Percentiles rank a stretch among this genome's conserved stretches.
phyloP scores from a whole-genome alignment of 2,329 filamentous ascomycete genomes.

The Fusarium cicatricum region DNA sequence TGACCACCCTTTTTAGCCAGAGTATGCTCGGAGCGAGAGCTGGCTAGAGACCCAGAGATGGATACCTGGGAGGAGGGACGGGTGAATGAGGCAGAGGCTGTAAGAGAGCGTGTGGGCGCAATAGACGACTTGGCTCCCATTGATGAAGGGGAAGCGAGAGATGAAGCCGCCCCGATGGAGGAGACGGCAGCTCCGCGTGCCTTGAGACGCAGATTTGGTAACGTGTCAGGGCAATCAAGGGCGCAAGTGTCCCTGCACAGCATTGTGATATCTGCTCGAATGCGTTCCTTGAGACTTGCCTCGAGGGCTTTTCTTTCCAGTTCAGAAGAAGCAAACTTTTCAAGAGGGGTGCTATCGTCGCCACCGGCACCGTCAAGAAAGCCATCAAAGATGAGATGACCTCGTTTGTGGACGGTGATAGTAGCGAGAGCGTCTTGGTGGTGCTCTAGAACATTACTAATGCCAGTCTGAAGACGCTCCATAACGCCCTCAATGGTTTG shows the following conservation, averaged over 20 bases:
- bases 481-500: slow-evolving; percentile 58
- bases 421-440: slow-evolving; percentile 55
- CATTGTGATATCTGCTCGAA: slow-evolving; percentile 58
- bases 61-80: slow-evolving; percentile 31
- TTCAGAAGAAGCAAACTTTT: slow-evolving; percentile 45
- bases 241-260: slow-evolving; percentile 61
- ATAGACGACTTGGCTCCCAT: slow-evolving; percentile 18
- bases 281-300: slow-evolving; percentile 53
- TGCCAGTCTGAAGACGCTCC: slow-evolving; percentile 60
- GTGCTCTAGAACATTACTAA: slow-evolving; percentile 57
- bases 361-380: slow-evolving; percentile 45
- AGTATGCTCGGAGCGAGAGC: slow-evolving; percentile 35
- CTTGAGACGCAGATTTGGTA: slow-evolving; percentile 42
- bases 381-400: slow-evolving; percentile 55
- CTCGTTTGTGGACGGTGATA: slow-evolving; percentile 60
- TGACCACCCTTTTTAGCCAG: slow-evolving; percentile 37
- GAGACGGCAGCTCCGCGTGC: slow-evolving; percentile 30
- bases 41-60: slow-evolving; percentile 32
- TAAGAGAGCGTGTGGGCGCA: slow-evolving; percentile 22
- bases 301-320: slow-evolving; percentile 51
- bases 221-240: slow-evolving; percentile 46
- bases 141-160: slow-evolving; percentile 16
- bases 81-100: slow-evolving; percentile 21
- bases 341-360: slow-evolving; percentile 44
- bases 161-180: slow-evolving; percentile 10